Evolutionary conservation across 176 grass and related monocot genomes (phyloP).

Genomic region (Oryza brachyantha): DNA sequence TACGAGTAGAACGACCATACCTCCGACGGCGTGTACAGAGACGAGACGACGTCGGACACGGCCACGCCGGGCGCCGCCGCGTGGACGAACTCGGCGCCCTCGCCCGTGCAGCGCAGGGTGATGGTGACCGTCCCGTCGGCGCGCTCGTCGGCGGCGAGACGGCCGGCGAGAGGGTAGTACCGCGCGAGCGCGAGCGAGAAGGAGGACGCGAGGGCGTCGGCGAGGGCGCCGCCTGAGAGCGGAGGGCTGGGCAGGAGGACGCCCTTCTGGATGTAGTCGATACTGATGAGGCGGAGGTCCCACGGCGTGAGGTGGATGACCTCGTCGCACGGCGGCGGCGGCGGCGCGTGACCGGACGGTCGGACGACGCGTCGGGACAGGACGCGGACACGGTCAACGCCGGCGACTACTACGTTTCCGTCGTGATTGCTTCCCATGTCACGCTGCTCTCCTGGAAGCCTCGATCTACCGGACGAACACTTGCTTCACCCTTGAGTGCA

Average conservation of each 20-base stretch:
- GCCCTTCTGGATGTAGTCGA: constrained; percentile 1
- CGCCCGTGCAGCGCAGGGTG: background rate
- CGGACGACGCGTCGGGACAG: background rate
- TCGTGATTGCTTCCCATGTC: background rate
- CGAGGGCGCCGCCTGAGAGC: background rate
- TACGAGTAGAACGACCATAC: background rate
- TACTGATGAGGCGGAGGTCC: background rate
- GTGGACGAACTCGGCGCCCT: constrained; percentile 40
- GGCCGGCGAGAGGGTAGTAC: background rate
- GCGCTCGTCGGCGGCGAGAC: background rate
- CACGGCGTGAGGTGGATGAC: background rate
- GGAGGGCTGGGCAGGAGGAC: background rate
- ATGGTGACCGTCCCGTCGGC: background rate
- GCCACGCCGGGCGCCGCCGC: constrained; percentile 1
- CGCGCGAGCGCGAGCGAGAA: background rate
- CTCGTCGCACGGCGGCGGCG: background rate
- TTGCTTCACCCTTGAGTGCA: too few species aligned
- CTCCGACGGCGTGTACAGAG: background rate
- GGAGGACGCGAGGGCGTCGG: background rate
- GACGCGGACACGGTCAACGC: background rate
- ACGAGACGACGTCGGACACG: constrained; percentile 10
- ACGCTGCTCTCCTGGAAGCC: background rate
- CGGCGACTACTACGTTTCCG: background rate
- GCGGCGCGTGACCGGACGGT: background rate
- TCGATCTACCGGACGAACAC: background rate